phyloP scores from a whole-genome alignment of 2,329 filamentous ascomycete genomes.

The Neofusicoccum kwambonambiense region DNA sequence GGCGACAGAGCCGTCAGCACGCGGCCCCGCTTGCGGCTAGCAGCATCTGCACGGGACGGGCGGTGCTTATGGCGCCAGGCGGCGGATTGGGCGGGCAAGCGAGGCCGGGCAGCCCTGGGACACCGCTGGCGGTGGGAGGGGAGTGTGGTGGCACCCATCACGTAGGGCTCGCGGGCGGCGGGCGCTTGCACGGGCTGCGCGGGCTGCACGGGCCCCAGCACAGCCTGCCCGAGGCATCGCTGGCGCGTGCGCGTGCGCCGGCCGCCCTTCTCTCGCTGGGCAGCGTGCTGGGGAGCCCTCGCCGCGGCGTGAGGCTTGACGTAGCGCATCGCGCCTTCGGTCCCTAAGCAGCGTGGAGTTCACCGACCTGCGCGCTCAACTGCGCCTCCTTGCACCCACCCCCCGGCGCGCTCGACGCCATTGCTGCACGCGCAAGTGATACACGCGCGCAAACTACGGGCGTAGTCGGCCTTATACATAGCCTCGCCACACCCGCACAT shows the following conservation, averaged over 20 bases:
- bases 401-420: not conserved
- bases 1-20: not conserved
- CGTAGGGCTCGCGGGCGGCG: too few relatives aligned
- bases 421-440: not conserved
- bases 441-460: not conserved
- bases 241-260: not conserved
- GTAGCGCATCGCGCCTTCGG: not conserved
- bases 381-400: not conserved
- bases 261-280: not conserved
- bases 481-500: not conserved
- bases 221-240: constrained; percentile 2
- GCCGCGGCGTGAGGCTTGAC: not conserved
- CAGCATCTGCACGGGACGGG: not conserved
- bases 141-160: too few relatives aligned
- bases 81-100: not conserved
- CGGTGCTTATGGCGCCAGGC: constrained; percentile 2
- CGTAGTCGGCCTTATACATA: constrained; percentile 8
- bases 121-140: not conserved
- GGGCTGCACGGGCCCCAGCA: not conserved
- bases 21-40: not conserved
- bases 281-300: not conserved
- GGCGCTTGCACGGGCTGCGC: not conserved
- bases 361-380: not conserved
- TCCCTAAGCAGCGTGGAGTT: not conserved
- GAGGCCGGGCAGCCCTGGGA: not conserved